Evolutionary conservation across 163 green algal genomes (phyloP).

Genomic region (Prototheca stagnorum): DNA sequence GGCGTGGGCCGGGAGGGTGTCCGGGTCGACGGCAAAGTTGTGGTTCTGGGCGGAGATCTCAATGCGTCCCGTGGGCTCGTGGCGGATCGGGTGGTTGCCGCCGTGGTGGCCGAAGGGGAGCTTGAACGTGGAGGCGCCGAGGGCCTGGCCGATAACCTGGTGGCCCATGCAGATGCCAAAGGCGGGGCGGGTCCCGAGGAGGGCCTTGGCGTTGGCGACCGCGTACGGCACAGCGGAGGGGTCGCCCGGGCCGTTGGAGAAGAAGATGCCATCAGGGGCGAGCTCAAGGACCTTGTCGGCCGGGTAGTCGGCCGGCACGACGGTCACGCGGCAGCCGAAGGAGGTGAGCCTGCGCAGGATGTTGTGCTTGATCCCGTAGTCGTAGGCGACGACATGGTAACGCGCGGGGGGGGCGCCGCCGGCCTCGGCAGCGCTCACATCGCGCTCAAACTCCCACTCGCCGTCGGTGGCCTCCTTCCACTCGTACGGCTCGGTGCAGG

Average conservation of each 20-base stretch:
- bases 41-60: slow-evolving; percentile 96
- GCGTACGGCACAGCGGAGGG: slow-evolving; percentile 91
- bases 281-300: slow-evolving; percentile 81
- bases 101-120: slow-evolving; percentile 98
- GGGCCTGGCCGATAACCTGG: slow-evolving; percentile 50
- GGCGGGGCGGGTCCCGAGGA: slow-evolving; percentile 88
- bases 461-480: slow-evolving; percentile 72
- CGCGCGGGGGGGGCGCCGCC: slow-evolving; percentile 8
- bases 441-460: slow-evolving; percentile 85
- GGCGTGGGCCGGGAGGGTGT: slow-evolving; percentile 64
- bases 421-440: slow-evolving; percentile 3
- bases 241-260: slow-evolving; percentile 90
- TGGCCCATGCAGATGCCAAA: slow-evolving; percentile 99
- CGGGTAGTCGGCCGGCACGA: slow-evolving; percentile 82
- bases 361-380: slow-evolving; percentile 99
- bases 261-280: slow-evolving; percentile 96
- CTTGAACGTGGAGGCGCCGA: slow-evolving; percentile 96
- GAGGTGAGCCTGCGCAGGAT: slow-evolving; percentile 82
- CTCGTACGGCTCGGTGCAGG: slow-evolving; percentile 74
- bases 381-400: slow-evolving; percentile 59
- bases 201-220: slow-evolving; percentile 77
- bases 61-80: slow-evolving; percentile 65
- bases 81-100: slow-evolving; percentile 94
- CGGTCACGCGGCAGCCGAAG: slow-evolving; percentile 84
- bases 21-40: slow-evolving; percentile 96